Conservation (phyloP, 148 eudicot species). For the Pharnaceum exiguum region DNA sequence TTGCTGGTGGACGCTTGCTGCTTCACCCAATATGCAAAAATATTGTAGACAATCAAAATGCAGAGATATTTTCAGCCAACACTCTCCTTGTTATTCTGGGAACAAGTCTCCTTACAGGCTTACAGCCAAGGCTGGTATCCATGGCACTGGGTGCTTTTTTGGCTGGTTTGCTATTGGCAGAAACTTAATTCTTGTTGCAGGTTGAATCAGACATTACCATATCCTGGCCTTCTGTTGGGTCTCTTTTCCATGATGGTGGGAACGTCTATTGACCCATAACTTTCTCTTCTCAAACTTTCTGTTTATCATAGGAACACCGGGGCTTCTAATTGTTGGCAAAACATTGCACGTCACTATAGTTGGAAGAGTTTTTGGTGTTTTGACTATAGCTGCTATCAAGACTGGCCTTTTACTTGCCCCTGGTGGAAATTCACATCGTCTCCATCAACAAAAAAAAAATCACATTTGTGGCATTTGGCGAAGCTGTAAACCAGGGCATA, state of each 20-base stretch:
- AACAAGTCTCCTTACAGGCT: conserved; percentile 96
- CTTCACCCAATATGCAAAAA: conserved; percentile 96
- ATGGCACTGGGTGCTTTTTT: conserved; percentile 98
- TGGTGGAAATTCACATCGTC: no score
- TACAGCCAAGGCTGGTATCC: conserved; percentile 93
- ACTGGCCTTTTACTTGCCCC: conserved; percentile 97
- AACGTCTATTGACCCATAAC: conserved; percentile 97
- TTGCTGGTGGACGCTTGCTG: conserved; percentile 98
- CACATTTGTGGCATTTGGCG: conserved; percentile 99
- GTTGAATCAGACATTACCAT: conserved; percentile 99
- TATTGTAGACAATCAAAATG: conserved; percentile 94
- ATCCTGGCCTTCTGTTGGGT: conserved; percentile 96
- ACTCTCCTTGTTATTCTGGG: conserved; percentile 95
- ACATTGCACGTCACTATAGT: conserved; percentile 67
- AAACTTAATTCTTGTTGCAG: conserved; percentile 93
- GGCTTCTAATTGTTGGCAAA: conserved; percentile 79
- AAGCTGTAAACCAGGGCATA: conserved; percentile 99
- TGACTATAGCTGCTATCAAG: conserved; percentile 78
- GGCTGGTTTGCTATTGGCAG: conserved; percentile 99
- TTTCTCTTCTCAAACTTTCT: conserved; percentile 88
- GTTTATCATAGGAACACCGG: conserved; percentile 60
- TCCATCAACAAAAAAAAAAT: no score
- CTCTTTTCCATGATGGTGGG: conserved; percentile 99
- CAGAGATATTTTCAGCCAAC: conserved; percentile 95
- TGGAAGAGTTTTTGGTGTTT: conserved; percentile 86